These are phyloP conservation scores for Metschnikowia gelsemii DNA, from an alignment of 805 yeast genomes.

Conservation along the genomic window DNA sequence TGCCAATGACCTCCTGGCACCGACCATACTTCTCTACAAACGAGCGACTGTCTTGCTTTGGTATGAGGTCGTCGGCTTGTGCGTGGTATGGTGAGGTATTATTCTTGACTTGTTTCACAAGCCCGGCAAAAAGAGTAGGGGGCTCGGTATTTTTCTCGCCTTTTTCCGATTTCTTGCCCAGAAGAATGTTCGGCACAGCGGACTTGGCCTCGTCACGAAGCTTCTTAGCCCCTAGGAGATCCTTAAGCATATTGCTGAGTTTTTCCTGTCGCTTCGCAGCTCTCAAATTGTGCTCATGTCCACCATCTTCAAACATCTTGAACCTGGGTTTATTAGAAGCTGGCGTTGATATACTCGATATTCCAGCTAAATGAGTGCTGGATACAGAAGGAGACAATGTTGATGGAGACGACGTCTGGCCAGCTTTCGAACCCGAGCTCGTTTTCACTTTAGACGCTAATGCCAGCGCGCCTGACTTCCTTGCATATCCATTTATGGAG, in stretches of 20 bases:
- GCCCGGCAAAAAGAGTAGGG: slow-evolving; percentile 69
- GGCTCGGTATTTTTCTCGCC: slow-evolving; percentile 38
- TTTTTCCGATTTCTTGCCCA: slow-evolving; percentile 19
- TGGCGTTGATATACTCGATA: slow-evolving; percentile 7
- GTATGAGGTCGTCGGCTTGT: slow-evolving; percentile 17
- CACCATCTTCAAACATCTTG: slow-evolving; percentile 60
- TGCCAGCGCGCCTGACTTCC: slow-evolving; percentile 12
- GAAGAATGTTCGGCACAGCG: slow-evolving; percentile 66
- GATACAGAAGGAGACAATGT: slow-evolving; percentile 16
- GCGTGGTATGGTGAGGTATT: slow-evolving; percentile 27
- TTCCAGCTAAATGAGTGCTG: slow-evolving; percentile 15
- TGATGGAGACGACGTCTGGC: slow-evolving; percentile 13
- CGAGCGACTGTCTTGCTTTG: slow-evolving; percentile 45
- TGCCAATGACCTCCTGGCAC: slow-evolving; percentile 92
- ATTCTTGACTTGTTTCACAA: slow-evolving; percentile 56
- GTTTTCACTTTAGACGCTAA: slow-evolving; percentile 15
- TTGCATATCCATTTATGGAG: slow-evolving; percentile 16
- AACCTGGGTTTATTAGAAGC: slow-evolving; percentile 45
- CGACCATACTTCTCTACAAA: slow-evolving; percentile 89
- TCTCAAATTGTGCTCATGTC: slow-evolving; percentile 76
- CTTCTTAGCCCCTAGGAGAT: slow-evolving; percentile 70
- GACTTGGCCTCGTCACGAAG: slow-evolving; percentile 67
- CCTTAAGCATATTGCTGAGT: slow-evolving; percentile 69
- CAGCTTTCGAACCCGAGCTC: slow-evolving; percentile 18
- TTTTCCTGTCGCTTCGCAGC: slow-evolving; percentile 80